Base-by-base conservation (phyloP, 2,329 filamentous ascomycete genomes). In the Berkeleyomyces basicola region DNA sequence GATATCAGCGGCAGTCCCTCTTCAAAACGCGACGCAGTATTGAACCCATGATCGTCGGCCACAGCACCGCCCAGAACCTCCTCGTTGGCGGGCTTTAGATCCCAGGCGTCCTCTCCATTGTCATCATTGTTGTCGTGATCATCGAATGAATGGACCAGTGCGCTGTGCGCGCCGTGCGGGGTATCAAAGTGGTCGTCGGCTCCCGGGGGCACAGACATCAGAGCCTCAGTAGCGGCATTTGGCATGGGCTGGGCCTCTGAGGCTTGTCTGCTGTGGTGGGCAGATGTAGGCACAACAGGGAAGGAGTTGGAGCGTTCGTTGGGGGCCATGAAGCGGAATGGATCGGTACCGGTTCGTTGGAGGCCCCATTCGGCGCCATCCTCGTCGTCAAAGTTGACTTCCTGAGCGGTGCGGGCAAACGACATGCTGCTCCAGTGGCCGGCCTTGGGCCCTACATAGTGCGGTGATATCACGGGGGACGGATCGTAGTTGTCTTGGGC, bases 1-100 rank as follows among this genome's bases (percentile, higher is more conserved):
- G 69, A 62, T 58, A 82, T 82, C 64, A 90, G 72, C 0, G 86
- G 85, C 3, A 89, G 64, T 0, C 86, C 86, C 72, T 90, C 86
- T 64, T 87, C 85, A 66, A 79, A 89, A 53, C 86, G 80, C 33
- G 80, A 79, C 36, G 85, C 80, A 0, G 75, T 73, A 31, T 74
- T 74, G 44, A 78, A 74, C 43, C 75, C 74, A 10, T 75, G 72
- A 1, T 70, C 66, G 49, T 71, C 74, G 31, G 72, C 70, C 0
- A 77, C 65, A 23, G 78, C 74, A 11, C 77, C 75, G 7, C 77
- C 77, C 55, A 78, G 44, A n/a, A 55, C 33, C 6, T 63, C 47
- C 31, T 46, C 58, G 14, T 58, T 39, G 3, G 16, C 58, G n/a
- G 51, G 46, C 31, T 65, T 59, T 2, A 61, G 11, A 55, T 61